Conservation (phyloP, 2,329 filamentous ascomycete genomes). For the Cordyceps farinosa region DNA sequence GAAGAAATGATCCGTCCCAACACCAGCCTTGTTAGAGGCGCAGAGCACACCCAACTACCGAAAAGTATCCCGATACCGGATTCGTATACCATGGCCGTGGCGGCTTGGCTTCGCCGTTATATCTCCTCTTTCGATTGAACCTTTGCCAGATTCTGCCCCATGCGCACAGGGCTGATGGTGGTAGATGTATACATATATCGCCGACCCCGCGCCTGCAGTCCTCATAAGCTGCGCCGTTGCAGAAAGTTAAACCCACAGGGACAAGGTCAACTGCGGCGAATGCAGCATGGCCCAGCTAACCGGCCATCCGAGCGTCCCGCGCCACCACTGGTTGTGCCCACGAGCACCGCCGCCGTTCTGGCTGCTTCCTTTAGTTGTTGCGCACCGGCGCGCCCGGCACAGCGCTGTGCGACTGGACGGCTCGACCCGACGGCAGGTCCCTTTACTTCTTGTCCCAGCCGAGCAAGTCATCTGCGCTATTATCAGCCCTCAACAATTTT, state of each 20-base stretch:
- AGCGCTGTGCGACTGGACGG: not conserved
- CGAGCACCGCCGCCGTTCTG: not conserved
- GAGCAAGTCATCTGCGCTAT: not conserved
- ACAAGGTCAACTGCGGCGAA: not conserved
- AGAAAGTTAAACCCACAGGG: not conserved
- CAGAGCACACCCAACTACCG: not conserved
- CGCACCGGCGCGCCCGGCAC: not conserved
- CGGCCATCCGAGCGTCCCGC: conserved; percentile 7
- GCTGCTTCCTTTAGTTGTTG: not conserved
- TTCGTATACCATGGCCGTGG: not conserved
- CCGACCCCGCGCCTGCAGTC: not conserved
- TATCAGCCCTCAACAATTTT: not conserved
- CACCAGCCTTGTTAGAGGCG: not conserved
- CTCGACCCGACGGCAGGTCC: not conserved
- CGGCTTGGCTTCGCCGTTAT: not conserved
- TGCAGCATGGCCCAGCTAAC: not conserved
- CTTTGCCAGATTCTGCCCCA: not conserved
- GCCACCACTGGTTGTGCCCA: conserved; percentile 5
- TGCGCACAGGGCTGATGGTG: not conserved
- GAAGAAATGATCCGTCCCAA: not conserved
- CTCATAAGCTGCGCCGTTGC: not conserved
- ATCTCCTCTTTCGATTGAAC: not conserved
- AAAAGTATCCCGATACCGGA: not conserved
- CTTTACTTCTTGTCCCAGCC: not conserved
- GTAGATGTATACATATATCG: not conserved